A percentile compares a stretch with the other conserved stretches of the same genome.
phyloP scores from a whole-genome alignment of 768 basidiomycete species.

The Leccinum subgranulosum region DNA sequence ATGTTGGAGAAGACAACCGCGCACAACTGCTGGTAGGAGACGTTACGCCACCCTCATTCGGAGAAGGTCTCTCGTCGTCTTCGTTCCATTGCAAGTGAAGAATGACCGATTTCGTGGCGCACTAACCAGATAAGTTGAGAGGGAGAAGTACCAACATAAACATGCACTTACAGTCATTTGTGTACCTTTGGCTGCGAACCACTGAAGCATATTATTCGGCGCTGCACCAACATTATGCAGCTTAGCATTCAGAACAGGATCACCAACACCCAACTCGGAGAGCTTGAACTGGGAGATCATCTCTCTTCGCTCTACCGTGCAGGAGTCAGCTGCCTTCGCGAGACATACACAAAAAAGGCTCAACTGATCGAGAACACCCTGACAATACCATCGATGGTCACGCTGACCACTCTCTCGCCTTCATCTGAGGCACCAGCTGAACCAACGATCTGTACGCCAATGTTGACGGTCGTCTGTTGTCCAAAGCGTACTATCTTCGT shows the following conservation, averaged over 20 bases:
- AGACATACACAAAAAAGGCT: constrained; percentile 27
- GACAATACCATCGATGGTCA: constrained; percentile 90
- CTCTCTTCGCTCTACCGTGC: constrained; percentile 55
- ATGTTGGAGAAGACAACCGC: constrained; percentile 28
- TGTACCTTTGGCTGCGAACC: constrained; percentile 88
- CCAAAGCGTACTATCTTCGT: constrained; percentile 89
- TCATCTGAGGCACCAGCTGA: constrained; percentile 42
- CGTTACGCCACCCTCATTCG: constrained; percentile 12
- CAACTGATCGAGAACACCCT: constrained; percentile 86
- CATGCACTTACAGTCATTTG: constrained; percentile 74
- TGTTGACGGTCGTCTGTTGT: constrained; percentile 89
- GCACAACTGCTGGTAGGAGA: constrained; percentile 25
- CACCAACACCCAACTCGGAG: constrained; percentile 66
- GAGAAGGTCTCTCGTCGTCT: constrained; percentile 36
- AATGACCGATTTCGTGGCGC: constrained; percentile 85
- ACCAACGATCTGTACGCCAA: constrained; percentile 82
- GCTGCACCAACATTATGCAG: constrained; percentile 76
- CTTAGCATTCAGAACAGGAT: constrained; percentile 64
- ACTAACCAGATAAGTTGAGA: constrained; percentile 42
- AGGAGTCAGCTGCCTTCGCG: constrained; percentile 3
- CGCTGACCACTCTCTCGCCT: constrained; percentile 83
- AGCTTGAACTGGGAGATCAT: constrained; percentile 94
- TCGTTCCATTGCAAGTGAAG: constrained; percentile 87
- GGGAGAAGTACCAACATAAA: background rate
- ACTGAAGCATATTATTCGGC: constrained; percentile 88